These are phyloP conservation scores for Gymnopilus junonius DNA, from an alignment of 768 basidiomycete species.

Conservation along the genomic window DNA sequence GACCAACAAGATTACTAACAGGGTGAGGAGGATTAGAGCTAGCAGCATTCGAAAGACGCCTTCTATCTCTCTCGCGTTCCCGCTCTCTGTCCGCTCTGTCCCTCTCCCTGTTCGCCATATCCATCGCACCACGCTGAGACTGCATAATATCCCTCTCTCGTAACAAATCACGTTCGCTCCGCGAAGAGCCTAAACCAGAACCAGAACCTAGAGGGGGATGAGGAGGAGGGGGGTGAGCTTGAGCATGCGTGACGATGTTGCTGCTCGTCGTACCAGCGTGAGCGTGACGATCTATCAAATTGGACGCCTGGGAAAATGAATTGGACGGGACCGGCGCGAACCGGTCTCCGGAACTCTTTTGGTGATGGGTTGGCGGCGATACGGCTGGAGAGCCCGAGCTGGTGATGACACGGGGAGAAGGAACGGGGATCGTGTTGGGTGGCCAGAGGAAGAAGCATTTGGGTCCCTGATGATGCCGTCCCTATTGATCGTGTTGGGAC, in stretches of 20 bases:
- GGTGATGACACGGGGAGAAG: slow-evolving; percentile 3
- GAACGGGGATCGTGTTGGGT: background rate
- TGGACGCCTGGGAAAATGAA: background rate
- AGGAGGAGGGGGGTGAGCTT: background rate
- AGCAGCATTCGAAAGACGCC: slow-evolving; percentile 9
- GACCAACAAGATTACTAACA: slow-evolving; percentile 14
- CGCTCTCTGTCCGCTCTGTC: slow-evolving; percentile 6
- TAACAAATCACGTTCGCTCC: slow-evolving; percentile 6
- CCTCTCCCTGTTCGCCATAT: background rate
- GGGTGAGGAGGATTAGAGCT: background rate
- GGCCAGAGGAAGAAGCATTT: background rate
- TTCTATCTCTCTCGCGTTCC: slow-evolving; percentile 10
- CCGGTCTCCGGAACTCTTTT: background rate
- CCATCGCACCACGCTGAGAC: background rate
- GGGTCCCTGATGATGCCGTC: background rate
- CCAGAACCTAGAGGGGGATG: background rate
- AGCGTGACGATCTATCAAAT: background rate
- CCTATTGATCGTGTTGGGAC: too few species aligned
- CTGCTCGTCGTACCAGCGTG: background rate
- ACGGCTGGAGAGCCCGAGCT: slow-evolving; percentile 12
- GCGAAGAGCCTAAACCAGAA: background rate
- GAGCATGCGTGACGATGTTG: background rate
- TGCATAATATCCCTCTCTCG: slow-evolving; percentile 7
- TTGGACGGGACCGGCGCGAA: background rate
- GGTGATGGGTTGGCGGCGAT: background rate